phyloP scores from a whole-genome alignment of 1,284 basidiomycete species.

The Filobasidium uniguttulatum region DNA sequence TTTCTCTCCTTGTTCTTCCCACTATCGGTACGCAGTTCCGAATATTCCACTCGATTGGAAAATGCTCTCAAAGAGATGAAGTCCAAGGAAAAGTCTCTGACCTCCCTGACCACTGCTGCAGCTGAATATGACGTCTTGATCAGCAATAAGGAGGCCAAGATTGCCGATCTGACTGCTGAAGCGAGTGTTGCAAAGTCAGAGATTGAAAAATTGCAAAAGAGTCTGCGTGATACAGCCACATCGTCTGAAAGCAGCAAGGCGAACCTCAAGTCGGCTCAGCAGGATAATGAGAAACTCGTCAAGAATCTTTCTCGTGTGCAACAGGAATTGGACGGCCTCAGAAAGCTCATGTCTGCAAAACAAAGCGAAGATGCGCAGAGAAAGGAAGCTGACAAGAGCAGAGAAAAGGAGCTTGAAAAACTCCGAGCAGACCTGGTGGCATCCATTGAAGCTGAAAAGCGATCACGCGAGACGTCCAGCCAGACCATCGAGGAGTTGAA shows the following conservation, averaged over 20 bases:
- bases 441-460: slow-evolving; percentile 20
- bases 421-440: slow-evolving; percentile 54
- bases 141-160: slow-evolving; percentile 61
- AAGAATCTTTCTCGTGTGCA: slow-evolving; percentile 48
- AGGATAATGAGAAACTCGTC: slow-evolving; percentile 49
- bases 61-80: slow-evolving; percentile 3
- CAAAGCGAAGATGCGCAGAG: slow-evolving; percentile 71
- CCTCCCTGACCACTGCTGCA: slow-evolving; percentile 5
- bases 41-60: slow-evolving; percentile 1
- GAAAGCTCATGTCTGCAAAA: slow-evolving; percentile 67
- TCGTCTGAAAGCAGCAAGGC: slow-evolving; percentile 41
- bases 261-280: slow-evolving; percentile 50
- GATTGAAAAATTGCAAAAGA: background rate
- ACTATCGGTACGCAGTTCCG: too few species aligned
- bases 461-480: slow-evolving; percentile 26
- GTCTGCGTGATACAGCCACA: background rate
- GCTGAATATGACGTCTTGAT: slow-evolving; percentile 64
- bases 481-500: slow-evolving; percentile 23
- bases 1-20: too few species aligned
- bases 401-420: slow-evolving; percentile 64
- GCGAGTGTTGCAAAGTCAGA: slow-evolving; percentile 42
- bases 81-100: slow-evolving; percentile 8
- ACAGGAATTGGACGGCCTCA: slow-evolving; percentile 71
- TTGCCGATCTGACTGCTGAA: slow-evolving; percentile 48
- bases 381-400: slow-evolving; percentile 71